These are phyloP conservation scores for Nannizzia gypsea DNA, from an alignment of 2,329 filamentous ascomycete genomes.

Conservation along the genomic window DNA sequence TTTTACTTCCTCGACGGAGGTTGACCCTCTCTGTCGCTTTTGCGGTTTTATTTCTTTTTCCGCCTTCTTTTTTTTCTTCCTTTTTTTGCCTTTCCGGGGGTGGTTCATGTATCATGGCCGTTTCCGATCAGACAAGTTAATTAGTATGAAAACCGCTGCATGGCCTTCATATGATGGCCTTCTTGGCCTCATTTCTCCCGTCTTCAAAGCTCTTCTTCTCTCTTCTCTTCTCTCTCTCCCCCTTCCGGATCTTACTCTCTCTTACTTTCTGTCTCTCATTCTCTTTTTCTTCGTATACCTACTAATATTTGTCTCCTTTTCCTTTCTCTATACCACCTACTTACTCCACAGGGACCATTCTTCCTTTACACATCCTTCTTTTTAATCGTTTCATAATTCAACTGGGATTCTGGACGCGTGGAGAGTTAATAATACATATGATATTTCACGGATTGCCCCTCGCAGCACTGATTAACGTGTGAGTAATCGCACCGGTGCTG, in stretches of 20 bases:
- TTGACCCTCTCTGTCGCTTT: neutral
- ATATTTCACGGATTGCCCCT: neutral
- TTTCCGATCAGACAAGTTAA: neutral
- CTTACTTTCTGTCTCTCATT: neutral
- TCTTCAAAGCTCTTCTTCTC: neutral
- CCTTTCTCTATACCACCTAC: neutral
- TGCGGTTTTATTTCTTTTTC: too few relatives aligned
- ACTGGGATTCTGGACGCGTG: neutral
- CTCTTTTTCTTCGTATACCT: neutral
- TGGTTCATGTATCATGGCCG: constrained; percentile 2
- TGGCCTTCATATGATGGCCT: neutral
- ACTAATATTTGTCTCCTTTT: neutral
- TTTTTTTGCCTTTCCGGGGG: neutral
- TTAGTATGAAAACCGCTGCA: neutral
- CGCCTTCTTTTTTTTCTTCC: neutral
- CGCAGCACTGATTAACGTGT: neutral
- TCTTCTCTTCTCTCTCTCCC: neutral
- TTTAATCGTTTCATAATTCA: constrained; percentile 1
- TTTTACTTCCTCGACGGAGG: too few relatives aligned
- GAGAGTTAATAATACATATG: neutral
- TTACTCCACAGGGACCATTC: neutral
- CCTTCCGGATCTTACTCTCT: neutral
- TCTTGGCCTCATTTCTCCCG: neutral
- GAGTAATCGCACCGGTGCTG: neutral
- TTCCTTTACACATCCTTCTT: neutral